Percentiles rank a stretch among this genome's conserved stretches.
Evolutionary conservation across 805 yeast species (phyloP).

Genomic region (Saccharomycopsis synnaedendra): DNA sequence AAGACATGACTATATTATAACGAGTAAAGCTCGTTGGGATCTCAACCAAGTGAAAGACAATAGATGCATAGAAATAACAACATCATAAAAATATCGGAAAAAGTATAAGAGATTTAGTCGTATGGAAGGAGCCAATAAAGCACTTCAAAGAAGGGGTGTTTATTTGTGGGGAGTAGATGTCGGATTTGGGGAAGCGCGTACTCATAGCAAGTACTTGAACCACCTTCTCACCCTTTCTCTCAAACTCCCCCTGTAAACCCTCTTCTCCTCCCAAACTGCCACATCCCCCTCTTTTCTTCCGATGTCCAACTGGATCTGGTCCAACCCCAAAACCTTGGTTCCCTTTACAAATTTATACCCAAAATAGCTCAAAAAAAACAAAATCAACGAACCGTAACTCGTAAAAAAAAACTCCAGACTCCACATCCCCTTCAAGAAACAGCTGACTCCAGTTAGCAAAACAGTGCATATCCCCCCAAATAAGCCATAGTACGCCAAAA

Average conservation of each 20-base stretch:
- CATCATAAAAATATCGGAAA: no score
- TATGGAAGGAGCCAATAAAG: no score
- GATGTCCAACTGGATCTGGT: slow-evolving; percentile 68
- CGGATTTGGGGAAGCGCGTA: no score
- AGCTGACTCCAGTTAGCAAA: slow-evolving; percentile 49
- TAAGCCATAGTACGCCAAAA: slow-evolving; percentile 50
- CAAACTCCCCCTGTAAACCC: slow-evolving; percentile 25
- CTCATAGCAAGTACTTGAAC: background rate
- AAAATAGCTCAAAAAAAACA: slow-evolving; percentile 38
- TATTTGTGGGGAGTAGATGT: no score
- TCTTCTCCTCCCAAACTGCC: slow-evolving; percentile 71
- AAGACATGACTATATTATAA: no score
- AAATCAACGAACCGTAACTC: slow-evolving; percentile 48
- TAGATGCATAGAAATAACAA: no score
- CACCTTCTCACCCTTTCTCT: slow-evolving; percentile 18
- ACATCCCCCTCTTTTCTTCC: slow-evolving; percentile 80
- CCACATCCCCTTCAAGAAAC: slow-evolving; percentile 49
- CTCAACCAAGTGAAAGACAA: no score
- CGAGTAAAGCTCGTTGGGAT: no score
- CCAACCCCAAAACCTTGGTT: slow-evolving; percentile 55
- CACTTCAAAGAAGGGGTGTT: no score
- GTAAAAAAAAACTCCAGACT: slow-evolving; percentile 50
- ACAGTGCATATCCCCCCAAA: slow-evolving; percentile 40
- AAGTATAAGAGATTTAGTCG: no score
- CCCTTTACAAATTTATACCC: slow-evolving; percentile 50